A percentile compares a stretch with the other conserved stretches of the same genome.
Evolutionary conservation across 202 grass and related monocot species (phyloP).

Genomic region (Cymbopogon flexuosus): DNA sequence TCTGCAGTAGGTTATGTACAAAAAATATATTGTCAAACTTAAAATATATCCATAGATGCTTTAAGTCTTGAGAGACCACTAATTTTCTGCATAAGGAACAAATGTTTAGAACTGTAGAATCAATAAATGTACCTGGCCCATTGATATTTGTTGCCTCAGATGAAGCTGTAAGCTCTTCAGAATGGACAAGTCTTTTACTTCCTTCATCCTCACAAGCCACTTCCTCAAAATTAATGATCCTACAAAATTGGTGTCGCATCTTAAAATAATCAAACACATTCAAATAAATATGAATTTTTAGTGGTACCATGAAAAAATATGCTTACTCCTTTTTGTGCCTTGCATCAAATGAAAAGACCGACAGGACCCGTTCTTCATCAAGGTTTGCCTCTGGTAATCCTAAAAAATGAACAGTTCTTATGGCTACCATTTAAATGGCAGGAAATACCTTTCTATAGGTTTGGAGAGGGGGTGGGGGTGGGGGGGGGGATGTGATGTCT

Average conservation of each 20-base stretch:
- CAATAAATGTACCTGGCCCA: not conserved
- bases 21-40: not conserved
- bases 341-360: not conserved
- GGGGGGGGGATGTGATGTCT: no score
- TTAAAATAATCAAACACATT: not conserved
- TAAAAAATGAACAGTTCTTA: slow-evolving; percentile 9
- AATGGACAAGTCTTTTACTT: not conserved
- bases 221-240: slow-evolving; percentile 14
- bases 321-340: slow-evolving; percentile 11
- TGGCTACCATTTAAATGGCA: not conserved
- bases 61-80: not conserved
- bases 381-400: not conserved
- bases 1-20: not conserved
- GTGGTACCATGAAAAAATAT: not conserved
- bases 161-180: not conserved
- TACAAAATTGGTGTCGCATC: slow-evolving; percentile 21
- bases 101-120: not conserved
- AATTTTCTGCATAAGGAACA: not conserved
- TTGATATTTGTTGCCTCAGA: not conserved
- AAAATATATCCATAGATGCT: not conserved
- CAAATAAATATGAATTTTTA: not conserved
- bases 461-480: no score
- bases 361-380: slow-evolving; percentile 2
- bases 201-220: not conserved
- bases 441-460: not conserved